Conservation (phyloP, 2,329 filamentous ascomycete species). For the Coniochaeta pulveracea region DNA sequence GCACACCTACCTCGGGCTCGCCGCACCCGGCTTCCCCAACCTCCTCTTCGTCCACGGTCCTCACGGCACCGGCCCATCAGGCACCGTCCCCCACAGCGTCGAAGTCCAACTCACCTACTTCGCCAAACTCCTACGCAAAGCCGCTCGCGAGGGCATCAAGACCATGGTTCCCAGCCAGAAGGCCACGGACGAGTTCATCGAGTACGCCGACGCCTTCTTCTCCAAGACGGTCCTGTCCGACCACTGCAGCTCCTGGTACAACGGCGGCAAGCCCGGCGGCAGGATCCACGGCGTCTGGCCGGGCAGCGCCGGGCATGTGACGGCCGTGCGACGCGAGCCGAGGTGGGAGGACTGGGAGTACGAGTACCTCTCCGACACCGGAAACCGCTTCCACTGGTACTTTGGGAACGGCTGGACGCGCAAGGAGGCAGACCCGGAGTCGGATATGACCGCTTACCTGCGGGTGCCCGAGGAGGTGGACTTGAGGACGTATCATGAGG, state of each 20-base stretch:
- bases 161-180: slow-evolving; percentile 42
- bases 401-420: slow-evolving; percentile 58
- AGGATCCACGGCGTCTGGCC: slow-evolving; percentile 61
- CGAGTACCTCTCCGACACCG: slow-evolving; percentile 28
- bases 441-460: slow-evolving; percentile 55
- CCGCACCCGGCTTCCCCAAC: slow-evolving; percentile 56
- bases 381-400: slow-evolving; percentile 46
- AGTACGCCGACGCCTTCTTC: slow-evolving; percentile 47
- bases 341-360: slow-evolving; percentile 46
- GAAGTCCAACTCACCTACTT: slow-evolving; percentile 57
- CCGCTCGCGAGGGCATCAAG: slow-evolving; percentile 53
- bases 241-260: slow-evolving; percentile 62
- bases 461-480: slow-evolving; percentile 43
- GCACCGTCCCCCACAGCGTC: slow-evolving; percentile 55
- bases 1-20: slow-evolving; percentile 54
- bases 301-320: slow-evolving; percentile 52
- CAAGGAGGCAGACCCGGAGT: slow-evolving; percentile 41
- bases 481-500: slow-evolving; percentile 52
- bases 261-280: slow-evolving; percentile 49
- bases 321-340: slow-evolving; percentile 42
- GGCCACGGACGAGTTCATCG: slow-evolving; percentile 53
- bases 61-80: slow-evolving; percentile 45
- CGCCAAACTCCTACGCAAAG: slow-evolving; percentile 57
- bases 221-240: slow-evolving; percentile 42
- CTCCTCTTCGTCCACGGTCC: slow-evolving; percentile 54